These are phyloP conservation scores for Pichia sp. DNA, from an alignment of 1,139 yeast genomes.

Conservation along the genomic window DNA sequence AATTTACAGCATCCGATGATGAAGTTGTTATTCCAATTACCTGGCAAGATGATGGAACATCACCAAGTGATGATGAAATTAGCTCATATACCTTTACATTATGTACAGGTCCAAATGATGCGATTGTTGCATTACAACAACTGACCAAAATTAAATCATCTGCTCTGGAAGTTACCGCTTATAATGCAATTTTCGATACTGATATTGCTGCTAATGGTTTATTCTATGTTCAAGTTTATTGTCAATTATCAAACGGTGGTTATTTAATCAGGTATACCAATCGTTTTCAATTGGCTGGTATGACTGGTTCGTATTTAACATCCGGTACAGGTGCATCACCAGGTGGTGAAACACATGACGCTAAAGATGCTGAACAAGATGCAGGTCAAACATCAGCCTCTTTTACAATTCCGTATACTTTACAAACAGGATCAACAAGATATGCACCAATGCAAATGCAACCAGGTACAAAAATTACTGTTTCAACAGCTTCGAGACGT, in stretches of 20 bases:
- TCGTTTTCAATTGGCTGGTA: constrained; percentile 58
- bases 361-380: constrained; percentile 20
- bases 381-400: constrained; percentile 29
- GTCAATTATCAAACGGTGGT: constrained; percentile 42
- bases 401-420: constrained; percentile 54
- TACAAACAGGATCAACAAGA: constrained; percentile 67
- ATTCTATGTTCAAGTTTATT: constrained; percentile 63
- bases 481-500: constrained; percentile 53
- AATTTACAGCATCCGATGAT: constrained; percentile 46
- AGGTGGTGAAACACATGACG: constrained; percentile 32
- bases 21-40: constrained; percentile 40
- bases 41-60: constrained; percentile 56
- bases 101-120: constrained; percentile 59
- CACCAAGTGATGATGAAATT: constrained; percentile 43
- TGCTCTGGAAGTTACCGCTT: constrained; percentile 29
- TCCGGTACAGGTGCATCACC: constrained; percentile 42
- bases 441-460: constrained; percentile 91
- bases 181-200: constrained; percentile 39
- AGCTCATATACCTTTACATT: constrained; percentile 46
- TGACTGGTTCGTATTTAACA: constrained; percentile 52
- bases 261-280: constrained; percentile 64
- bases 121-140: constrained; percentile 24
- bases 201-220: constrained; percentile 51
- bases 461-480: constrained; percentile 67
- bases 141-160: constrained; percentile 5